Evolutionary conservation across 768 basidiomycete genomes (phyloP).

Genomic region (Leucosporidium creatinivorum): DNA sequence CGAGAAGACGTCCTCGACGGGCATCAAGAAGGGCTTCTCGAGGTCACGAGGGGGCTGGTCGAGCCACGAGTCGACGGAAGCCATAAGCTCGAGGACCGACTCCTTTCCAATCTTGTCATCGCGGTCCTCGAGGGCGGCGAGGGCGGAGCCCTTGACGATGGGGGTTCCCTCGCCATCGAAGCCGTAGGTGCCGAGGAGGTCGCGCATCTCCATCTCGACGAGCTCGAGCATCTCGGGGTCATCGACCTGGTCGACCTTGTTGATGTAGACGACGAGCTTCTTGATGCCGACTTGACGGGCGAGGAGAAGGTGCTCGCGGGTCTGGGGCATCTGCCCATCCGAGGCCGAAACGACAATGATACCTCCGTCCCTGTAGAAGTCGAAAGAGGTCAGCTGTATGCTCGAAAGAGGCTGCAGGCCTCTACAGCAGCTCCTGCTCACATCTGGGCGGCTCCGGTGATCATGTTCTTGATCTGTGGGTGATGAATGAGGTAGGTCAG

Average conservation of each 20-base stretch:
- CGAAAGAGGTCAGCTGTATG: neutral
- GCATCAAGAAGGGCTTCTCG: conserved; percentile 95
- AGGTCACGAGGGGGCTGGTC: conserved; percentile 90
- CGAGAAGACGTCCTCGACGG: conserved; percentile 93
- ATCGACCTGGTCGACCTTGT: conserved; percentile 94
- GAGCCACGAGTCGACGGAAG: conserved; percentile 87
- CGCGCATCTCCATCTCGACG: conserved; percentile 99
- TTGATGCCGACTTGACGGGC: conserved; percentile 98
- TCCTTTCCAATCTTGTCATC: conserved; percentile 64
- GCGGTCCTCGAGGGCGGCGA: conserved; percentile 85
- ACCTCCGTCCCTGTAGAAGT: conserved; percentile 49
- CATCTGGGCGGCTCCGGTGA: conserved; percentile 45
- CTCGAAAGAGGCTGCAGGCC: neutral
- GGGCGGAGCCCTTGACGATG: conserved; percentile 94
- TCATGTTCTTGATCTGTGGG: conserved; percentile 35
- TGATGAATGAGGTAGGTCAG: neutral
- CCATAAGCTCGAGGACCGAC: conserved; percentile 74
- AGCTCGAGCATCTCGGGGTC: conserved; percentile 99
- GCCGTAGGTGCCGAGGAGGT: conserved; percentile 80
- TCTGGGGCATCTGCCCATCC: conserved; percentile 99
- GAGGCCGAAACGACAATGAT: conserved; percentile 78
- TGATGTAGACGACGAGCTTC: conserved; percentile 96
- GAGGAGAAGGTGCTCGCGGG: conserved; percentile 92
- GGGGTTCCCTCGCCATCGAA: conserved; percentile 97
- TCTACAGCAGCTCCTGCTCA: neutral